phyloP scores from a whole-genome alignment of 176 grass and related monocot genomes.

The Hordeum vulgare region DNA sequence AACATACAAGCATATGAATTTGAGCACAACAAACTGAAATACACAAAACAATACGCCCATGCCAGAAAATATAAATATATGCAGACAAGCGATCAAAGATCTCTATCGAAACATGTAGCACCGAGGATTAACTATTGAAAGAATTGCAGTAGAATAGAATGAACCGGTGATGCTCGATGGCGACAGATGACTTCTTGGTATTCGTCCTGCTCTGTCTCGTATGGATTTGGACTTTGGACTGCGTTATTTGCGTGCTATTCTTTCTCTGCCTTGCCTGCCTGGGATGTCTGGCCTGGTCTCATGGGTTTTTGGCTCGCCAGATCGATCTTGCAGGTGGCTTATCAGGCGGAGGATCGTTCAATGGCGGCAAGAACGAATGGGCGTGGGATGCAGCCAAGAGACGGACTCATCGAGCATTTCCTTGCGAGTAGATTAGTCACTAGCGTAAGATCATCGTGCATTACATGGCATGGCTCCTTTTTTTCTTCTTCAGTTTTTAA shows the following conservation, averaged over 20 bases:
- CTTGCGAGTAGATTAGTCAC: not conserved
- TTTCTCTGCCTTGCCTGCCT: not conserved
- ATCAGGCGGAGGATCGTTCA: not conserved
- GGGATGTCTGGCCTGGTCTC: not conserved
- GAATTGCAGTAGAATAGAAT: no score
- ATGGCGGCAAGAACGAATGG: not conserved
- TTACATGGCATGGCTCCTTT: not conserved
- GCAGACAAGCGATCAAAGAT: no score
- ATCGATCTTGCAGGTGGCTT: not conserved
- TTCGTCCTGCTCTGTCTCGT: not conserved
- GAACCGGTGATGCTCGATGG: no score
- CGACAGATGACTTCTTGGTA: not conserved
- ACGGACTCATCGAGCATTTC: not conserved
- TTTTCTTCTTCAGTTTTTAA: not conserved
- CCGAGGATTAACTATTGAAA: no score
- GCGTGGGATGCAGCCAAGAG: not conserved
- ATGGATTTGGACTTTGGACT: not conserved
- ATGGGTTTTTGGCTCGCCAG: not conserved
- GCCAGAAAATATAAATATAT: no score
- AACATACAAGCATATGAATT: no score
- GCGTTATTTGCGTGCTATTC: not conserved
- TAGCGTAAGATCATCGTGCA: no score
- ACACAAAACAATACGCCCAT: no score
- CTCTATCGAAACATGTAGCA: no score
- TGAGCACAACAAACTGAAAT: no score